phyloP scores from a whole-genome alignment of 2,329 filamentous ascomycete species.

The Aspergillus eucalypticola region DNA sequence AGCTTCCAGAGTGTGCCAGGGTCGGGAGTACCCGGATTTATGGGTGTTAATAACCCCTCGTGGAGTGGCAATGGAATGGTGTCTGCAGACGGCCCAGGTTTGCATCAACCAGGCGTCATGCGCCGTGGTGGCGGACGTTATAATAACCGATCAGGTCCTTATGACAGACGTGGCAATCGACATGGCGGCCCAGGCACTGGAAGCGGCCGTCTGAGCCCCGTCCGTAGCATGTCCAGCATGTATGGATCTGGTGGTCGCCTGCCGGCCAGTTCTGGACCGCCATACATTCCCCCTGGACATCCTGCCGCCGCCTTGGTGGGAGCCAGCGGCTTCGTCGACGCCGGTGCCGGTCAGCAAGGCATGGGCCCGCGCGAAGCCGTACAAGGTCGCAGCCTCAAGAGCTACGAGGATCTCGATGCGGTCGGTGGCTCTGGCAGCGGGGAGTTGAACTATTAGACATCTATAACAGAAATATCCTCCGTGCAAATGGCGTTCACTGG shows the following conservation, averaged over 20 bases:
- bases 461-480: background rate
- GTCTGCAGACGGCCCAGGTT: slow-evolving; percentile 41
- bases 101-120: slow-evolving; percentile 64
- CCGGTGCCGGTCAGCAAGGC: slow-evolving; percentile 67
- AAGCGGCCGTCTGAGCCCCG: slow-evolving; percentile 51
- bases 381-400: slow-evolving; percentile 88
- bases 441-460: slow-evolving; percentile 80
- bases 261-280: slow-evolving; percentile 30
- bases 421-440: slow-evolving; percentile 71
- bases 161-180: slow-evolving; percentile 66
- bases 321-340: slow-evolving; percentile 48
- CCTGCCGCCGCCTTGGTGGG: slow-evolving; percentile 42
- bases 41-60: slow-evolving; percentile 30
- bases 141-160: slow-evolving; percentile 68
- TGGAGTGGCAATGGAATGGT: slow-evolving; percentile 36
- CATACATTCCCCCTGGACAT: slow-evolving; percentile 43
- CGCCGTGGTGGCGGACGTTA: slow-evolving; percentile 66
- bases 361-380: slow-evolving; percentile 89
- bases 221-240: slow-evolving; percentile 39
- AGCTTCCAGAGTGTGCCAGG: slow-evolving; percentile 35
- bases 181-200: slow-evolving; percentile 52
- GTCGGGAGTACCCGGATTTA: slow-evolving; percentile 34
- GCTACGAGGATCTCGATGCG: slow-evolving; percentile 95
- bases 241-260: slow-evolving; percentile 37
- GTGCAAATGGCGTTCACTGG: slow-evolving; percentile 1